A percentile compares a stretch with the other conserved stretches of the same genome.
Conservation (phyloP, 257 asterid species). For the Rubia yunnanensis region DNA sequence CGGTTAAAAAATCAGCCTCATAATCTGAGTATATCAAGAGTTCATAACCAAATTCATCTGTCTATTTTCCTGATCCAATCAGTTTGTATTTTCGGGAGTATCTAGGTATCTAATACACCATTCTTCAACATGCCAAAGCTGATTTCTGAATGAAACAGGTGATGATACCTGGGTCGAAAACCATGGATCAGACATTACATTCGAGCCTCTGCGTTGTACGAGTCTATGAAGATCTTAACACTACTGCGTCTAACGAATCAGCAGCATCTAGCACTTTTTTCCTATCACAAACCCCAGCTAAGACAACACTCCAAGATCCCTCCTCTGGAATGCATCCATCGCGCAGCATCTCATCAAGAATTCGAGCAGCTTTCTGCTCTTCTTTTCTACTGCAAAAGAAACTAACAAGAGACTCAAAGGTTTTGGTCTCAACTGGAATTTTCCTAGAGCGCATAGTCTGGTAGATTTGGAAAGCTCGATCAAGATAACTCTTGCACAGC, state of each 20-base stretch:
- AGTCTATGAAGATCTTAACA: constrained; percentile 20
- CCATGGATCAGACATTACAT: constrained; percentile 17
- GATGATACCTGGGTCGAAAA: neutral
- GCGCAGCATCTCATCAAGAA: constrained; percentile 68
- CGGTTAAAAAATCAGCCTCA: too few species aligned
- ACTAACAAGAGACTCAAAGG: constrained; percentile 46
- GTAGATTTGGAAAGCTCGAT: constrained; percentile 59
- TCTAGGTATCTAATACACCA: neutral
- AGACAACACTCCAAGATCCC: constrained; percentile 48
- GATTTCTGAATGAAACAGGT: neutral
- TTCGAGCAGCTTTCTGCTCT: constrained; percentile 50
- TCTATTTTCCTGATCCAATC: neutral
- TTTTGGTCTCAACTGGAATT: constrained; percentile 56
- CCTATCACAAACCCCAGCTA: constrained; percentile 62
- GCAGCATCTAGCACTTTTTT: constrained; percentile 57
- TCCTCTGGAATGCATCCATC: constrained; percentile 69
- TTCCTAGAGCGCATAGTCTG: constrained; percentile 63
- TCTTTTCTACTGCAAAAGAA: constrained; percentile 55
- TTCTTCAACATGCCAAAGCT: neutral
- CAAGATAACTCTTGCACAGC: constrained; percentile 8
- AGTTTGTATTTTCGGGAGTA: too few species aligned
- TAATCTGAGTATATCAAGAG: neutral
- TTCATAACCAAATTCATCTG: neutral
- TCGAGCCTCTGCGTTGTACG: constrained; percentile 12
- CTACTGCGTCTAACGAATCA: constrained; percentile 33